These are phyloP conservation scores for Logfia minima DNA, from an alignment of 129 eudicot species.

Conservation along the genomic window DNA sequence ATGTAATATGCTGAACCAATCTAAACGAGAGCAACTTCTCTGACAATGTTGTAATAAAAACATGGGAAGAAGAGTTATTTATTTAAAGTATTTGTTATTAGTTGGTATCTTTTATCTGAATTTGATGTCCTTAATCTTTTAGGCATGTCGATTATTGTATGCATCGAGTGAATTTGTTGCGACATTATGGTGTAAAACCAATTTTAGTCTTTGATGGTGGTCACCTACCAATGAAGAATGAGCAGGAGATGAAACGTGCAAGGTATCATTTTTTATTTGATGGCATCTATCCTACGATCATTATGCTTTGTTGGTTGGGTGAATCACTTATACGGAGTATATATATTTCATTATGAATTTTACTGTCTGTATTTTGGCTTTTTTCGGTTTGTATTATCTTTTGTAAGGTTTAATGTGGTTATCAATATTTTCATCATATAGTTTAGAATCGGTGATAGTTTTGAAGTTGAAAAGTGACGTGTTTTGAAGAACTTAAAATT, in stretches of 20 bases:
- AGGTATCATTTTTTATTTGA: slow-evolving; percentile 42
- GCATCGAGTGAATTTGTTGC: slow-evolving; percentile 94
- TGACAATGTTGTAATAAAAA: neutral
- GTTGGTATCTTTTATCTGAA: neutral
- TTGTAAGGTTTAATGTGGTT: neutral
- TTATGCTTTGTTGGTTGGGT: slow-evolving; percentile 2
- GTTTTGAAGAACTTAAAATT: neutral
- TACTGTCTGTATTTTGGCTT: neutral
- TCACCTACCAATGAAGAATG: slow-evolving; percentile 86
- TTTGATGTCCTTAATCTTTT: slow-evolving; percentile 4
- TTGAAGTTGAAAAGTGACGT: neutral
- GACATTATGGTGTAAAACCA: slow-evolving; percentile 87
- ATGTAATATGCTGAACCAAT: neutral
- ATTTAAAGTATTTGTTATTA: neutral
- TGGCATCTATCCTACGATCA: neutral
- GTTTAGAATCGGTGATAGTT: neutral
- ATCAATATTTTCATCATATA: neutral
- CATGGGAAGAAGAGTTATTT: neutral
- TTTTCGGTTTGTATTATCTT: neutral
- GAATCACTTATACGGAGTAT: slow-evolving; percentile 1
- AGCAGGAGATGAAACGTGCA: slow-evolving; percentile 91
- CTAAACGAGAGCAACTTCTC: neutral
- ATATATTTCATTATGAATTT: neutral
- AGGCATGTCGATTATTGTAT: slow-evolving; percentile 96
- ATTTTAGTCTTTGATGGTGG: slow-evolving; percentile 95